These are phyloP conservation scores for Citrus australasica DNA, from an alignment of 345 rosid species.

Conservation along the genomic window DNA sequence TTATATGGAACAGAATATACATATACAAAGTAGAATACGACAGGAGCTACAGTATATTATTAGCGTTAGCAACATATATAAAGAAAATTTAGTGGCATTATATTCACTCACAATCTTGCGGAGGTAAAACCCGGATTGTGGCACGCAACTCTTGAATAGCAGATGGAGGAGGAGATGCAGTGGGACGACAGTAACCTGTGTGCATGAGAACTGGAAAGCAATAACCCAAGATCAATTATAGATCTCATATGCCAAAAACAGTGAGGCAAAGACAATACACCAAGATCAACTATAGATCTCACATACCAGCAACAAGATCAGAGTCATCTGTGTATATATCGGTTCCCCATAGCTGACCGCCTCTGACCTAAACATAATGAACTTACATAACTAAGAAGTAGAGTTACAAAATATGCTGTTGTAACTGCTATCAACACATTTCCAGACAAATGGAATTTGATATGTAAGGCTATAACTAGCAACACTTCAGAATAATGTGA, in stretches of 20 bases:
- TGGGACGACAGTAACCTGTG: conserved; percentile 97
- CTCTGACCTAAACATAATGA: conserved; percentile 70
- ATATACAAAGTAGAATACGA: not conserved
- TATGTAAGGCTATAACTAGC: not conserved
- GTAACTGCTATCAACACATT: not conserved
- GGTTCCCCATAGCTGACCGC: conserved; percentile 99
- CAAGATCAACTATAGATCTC: conserved; percentile 18
- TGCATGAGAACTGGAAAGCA: conserved; percentile 90
- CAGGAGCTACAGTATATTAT: not conserved
- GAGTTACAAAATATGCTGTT: not conserved
- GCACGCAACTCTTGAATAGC: conserved; percentile 91
- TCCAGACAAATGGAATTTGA: not conserved
- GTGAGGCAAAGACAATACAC: not conserved
- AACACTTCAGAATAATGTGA: conserved; percentile 7
- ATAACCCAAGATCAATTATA: conserved; percentile 21
- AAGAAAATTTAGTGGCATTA: not conserved
- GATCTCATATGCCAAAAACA: not conserved
- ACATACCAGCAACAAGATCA: conserved; percentile 96
- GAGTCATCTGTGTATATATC: conserved; percentile 96
- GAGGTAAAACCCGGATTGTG: conserved; percentile 79
- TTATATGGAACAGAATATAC: not conserved
- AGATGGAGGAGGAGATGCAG: conserved; percentile 94
- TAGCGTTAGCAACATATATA: not conserved
- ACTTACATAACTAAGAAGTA: conserved; percentile 12
- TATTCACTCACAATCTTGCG: conserved; percentile 78